Conservation (phyloP, 2,329 filamentous ascomycete species). For the Phialophora verrucosa region DNA sequence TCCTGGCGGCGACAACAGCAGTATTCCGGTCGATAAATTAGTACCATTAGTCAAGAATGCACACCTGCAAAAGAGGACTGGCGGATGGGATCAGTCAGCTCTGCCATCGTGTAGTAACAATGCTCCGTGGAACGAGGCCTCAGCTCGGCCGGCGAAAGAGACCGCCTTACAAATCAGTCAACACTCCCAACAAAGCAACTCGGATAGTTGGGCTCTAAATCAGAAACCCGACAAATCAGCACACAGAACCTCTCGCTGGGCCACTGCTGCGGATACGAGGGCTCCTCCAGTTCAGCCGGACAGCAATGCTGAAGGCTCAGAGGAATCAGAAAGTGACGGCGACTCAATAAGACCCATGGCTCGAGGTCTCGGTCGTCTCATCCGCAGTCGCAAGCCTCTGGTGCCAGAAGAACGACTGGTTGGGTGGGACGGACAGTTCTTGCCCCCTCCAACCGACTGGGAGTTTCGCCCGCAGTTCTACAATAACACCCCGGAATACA, state of each 20-base stretch:
- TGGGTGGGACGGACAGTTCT: constrained; percentile 55
- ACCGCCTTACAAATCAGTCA: neutral
- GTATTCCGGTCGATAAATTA: neutral
- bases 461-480: constrained; percentile 47
- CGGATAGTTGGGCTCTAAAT: neutral
- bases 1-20: neutral
- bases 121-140: neutral
- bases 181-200: neutral
- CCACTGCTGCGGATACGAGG: constrained; percentile 23
- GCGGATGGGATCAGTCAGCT: neutral
- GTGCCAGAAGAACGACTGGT: constrained; percentile 21
- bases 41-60: neutral
- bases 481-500: constrained; percentile 33
- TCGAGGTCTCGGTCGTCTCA: constrained; percentile 27
- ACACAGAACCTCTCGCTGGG: constrained; percentile 22
- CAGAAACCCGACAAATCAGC: neutral
- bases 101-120: neutral
- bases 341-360: constrained; percentile 25
- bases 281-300: constrained; percentile 20
- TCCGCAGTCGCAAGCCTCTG: constrained; percentile 16
- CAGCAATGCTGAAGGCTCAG: constrained; percentile 36
- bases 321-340: constrained; percentile 22
- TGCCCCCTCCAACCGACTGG: constrained; percentile 57
- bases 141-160: neutral
- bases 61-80: neutral